Evolutionary conservation across 495 filamentous ascomycete species (phyloP).

Genomic region (Penicillium silybi): DNA sequence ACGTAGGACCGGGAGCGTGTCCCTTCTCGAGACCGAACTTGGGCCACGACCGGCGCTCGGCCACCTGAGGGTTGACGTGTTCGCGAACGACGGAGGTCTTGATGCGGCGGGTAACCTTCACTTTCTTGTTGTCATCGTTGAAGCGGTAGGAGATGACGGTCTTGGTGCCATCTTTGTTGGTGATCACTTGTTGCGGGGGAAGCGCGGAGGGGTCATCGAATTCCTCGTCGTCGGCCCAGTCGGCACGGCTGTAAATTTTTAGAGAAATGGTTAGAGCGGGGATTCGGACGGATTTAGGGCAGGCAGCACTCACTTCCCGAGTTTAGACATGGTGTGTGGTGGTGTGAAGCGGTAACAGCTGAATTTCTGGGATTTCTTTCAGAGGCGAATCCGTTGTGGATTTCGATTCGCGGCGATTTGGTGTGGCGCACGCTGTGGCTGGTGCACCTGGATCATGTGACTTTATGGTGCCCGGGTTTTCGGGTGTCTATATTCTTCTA

Average conservation of each 20-base stretch:
- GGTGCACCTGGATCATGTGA: conserved; percentile 26
- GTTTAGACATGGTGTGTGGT: conserved; percentile 44
- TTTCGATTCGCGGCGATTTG: conserved; percentile 39
- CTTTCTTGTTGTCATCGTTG: conserved; percentile 91
- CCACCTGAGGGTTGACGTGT: conserved; percentile 92
- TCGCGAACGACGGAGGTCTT: conserved; percentile 83
- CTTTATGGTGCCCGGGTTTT: neutral
- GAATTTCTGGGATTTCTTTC: conserved; percentile 46
- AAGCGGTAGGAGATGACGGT: conserved; percentile 86
- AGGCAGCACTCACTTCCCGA: conserved; percentile 40
- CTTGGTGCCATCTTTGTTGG: conserved; percentile 97
- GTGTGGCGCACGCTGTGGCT: conserved; percentile 41
- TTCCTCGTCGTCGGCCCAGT: conserved; percentile 98
- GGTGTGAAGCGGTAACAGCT: conserved; percentile 28
- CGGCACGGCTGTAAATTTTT: conserved; percentile 51
- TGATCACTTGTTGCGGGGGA: conserved; percentile 78
- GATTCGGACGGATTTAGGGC: neutral
- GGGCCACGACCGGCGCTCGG: conserved; percentile 82
- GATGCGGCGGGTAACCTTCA: conserved; percentile 93
- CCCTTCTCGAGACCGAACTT: conserved; percentile 89
- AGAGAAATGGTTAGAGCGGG: conserved; percentile 19
- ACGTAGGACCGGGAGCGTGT: conserved; percentile 60
- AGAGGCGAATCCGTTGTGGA: conserved; percentile 49
- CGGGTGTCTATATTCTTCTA: neutral
- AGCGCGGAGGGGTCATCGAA: conserved; percentile 79